Evolutionary conservation across 2,329 filamentous ascomycete species (phyloP).

Genomic region (Pleomassaria siparia): DNA sequence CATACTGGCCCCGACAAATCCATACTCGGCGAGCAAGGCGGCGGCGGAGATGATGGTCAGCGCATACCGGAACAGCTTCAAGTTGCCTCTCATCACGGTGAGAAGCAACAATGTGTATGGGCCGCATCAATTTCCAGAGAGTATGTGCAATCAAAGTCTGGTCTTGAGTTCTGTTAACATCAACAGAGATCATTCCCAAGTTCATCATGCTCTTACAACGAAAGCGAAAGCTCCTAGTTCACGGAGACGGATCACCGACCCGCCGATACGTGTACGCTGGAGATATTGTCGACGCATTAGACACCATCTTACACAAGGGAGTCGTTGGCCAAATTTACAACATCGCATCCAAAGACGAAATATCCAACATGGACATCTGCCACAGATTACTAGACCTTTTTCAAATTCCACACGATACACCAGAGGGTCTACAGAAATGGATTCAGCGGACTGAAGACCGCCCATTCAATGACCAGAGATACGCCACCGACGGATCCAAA

Average conservation of each 20-base stretch:
- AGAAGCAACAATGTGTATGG: constrained; percentile 85
- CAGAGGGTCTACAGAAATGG: constrained; percentile 60
- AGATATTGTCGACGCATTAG: constrained; percentile 79
- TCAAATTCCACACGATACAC: constrained; percentile 47
- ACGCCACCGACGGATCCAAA: constrained; percentile 44
- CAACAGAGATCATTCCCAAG: constrained; percentile 79
- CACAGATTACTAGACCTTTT: constrained; percentile 65
- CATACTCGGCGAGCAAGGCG: constrained; percentile 78
- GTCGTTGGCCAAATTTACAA: constrained; percentile 77
- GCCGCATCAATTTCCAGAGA: constrained; percentile 81
- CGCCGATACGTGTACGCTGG: constrained; percentile 76
- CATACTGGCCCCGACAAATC: constrained; percentile 77
- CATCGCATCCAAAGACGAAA: constrained; percentile 74
- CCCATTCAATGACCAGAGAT: constrained; percentile 56
- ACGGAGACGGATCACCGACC: constrained; percentile 74
- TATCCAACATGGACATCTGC: constrained; percentile 73
- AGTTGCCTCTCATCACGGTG: constrained; percentile 76
- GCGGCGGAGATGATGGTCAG: constrained; percentile 85
- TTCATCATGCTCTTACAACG: constrained; percentile 73
- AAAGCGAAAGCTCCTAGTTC: constrained; percentile 67
- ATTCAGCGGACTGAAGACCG: constrained; percentile 76
- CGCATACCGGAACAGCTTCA: constrained; percentile 83
- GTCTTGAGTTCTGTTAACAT: constrained; percentile 11
- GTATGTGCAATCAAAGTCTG: constrained; percentile 53
- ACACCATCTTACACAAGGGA: constrained; percentile 80